Evolutionary conservation across 2,329 filamentous ascomycete species (phyloP).

Genomic region (Teratosphaeria viscida): DNA sequence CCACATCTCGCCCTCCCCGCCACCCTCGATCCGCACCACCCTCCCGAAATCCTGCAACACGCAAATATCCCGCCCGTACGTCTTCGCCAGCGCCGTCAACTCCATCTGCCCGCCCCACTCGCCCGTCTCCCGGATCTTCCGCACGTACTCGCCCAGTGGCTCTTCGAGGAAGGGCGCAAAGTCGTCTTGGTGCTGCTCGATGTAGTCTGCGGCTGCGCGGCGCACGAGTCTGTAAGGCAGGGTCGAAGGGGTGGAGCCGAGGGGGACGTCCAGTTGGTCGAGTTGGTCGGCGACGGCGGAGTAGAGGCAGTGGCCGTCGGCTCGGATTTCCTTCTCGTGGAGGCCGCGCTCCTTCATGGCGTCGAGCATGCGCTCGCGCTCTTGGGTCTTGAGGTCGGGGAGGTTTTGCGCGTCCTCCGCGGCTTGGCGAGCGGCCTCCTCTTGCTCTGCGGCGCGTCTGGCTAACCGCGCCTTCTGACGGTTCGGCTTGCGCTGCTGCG

Average conservation of each 20-base stretch:
- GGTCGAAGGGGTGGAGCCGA: conserved; percentile 22
- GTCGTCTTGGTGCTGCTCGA: conserved; percentile 61
- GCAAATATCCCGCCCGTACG: conserved; percentile 69
- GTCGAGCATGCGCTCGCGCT: conserved; percentile 59
- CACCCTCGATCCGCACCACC: conserved; percentile 60
- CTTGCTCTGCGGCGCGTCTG: conserved; percentile 74
- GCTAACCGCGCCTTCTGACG: conserved; percentile 86
- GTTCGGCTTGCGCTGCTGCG: conserved; percentile 61
- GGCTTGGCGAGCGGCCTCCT: conserved; percentile 57
- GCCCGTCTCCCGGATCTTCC: conserved; percentile 71
- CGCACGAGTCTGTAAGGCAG: conserved; percentile 56
- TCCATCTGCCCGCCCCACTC: conserved; percentile 97
- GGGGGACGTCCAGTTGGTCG: conserved; percentile 32
- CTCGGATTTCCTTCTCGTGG: conserved; percentile 66
- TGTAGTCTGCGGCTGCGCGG: conserved; percentile 64
- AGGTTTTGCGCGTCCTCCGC: conserved; percentile 64
- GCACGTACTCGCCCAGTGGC: conserved; percentile 59
- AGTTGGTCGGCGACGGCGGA: conserved; percentile 84
- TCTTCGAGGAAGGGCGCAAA: conserved; percentile 85
- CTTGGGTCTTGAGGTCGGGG: conserved; percentile 60
- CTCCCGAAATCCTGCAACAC: conserved; percentile 74
- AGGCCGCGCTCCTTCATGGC: conserved; percentile 56
- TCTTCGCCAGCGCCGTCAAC: conserved; percentile 69
- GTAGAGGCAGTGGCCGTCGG: conserved; percentile 93
- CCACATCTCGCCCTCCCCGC: conserved; percentile 58